These are phyloP conservation scores for Inosperma sp. DNA, from an alignment of 768 basidiomycete species.

Conservation along the genomic window DNA sequence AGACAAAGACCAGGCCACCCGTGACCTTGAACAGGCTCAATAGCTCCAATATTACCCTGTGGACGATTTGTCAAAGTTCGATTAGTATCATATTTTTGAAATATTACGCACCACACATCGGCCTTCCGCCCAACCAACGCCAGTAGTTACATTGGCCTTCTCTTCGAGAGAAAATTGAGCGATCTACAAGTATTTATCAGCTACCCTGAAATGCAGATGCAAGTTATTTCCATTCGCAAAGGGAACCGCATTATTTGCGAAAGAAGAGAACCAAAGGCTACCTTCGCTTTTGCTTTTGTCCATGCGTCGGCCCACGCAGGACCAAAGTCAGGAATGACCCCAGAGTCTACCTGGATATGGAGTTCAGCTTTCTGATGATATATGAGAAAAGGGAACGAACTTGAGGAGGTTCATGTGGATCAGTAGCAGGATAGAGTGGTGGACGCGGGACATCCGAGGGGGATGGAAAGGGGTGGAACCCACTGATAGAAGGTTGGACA, in stretches of 20 bases:
- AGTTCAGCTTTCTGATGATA: conserved; percentile 5
- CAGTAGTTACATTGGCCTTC: conserved; percentile 62
- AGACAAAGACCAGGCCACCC: conserved; percentile 70
- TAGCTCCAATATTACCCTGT: conserved; percentile 54
- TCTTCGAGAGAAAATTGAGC: conserved; percentile 51
- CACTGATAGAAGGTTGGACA: conserved; percentile 2
- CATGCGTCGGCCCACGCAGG: conserved; percentile 59
- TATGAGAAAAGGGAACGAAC: conserved; percentile 28
- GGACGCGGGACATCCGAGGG: conserved; percentile 54
- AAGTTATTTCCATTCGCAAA: not conserved
- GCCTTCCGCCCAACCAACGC: conserved; percentile 61
- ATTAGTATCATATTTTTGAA: not conserved
- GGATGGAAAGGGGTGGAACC: conserved; percentile 57
- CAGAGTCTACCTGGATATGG: conserved; percentile 29
- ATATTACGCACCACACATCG: conserved; percentile 55
- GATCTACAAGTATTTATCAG: conserved; percentile 30
- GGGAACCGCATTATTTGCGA: not conserved
- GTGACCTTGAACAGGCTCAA: conserved; percentile 38
- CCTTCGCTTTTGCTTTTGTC: conserved; percentile 48
- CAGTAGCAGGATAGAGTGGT: conserved; percentile 48
- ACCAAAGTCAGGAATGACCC: conserved; percentile 42
- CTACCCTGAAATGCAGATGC: not conserved
- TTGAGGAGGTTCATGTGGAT: conserved; percentile 55
- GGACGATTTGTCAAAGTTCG: not conserved
- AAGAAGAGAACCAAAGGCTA: conserved; percentile 22